phyloP scores from a whole-genome alignment of 140 eudicot genomes.

The Ambrosia hybrid region DNA sequence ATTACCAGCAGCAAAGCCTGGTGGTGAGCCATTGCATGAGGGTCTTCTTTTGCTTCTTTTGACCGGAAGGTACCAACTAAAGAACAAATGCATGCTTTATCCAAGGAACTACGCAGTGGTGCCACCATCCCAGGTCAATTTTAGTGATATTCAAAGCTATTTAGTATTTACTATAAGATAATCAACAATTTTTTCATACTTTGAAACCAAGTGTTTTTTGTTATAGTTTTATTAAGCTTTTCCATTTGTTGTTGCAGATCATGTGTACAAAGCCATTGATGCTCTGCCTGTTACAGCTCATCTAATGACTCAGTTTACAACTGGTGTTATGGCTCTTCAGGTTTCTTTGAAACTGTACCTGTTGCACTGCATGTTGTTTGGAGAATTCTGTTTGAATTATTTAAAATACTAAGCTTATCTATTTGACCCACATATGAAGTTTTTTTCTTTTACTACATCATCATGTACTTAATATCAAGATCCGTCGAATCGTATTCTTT shows the following conservation, averaged over 20 bases:
- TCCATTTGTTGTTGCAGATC: constrained; percentile 58
- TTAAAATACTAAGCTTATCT: constrained; percentile 1
- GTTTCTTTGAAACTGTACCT: constrained; percentile 37
- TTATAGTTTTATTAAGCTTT: no score
- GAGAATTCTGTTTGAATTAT: neutral
- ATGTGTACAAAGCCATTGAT: constrained; percentile 31
- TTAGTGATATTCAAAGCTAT: constrained; percentile 2
- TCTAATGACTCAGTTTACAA: constrained; percentile 98
- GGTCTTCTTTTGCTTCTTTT: constrained; percentile 98
- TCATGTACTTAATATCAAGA: constrained; percentile 32
- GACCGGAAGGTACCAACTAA: constrained; percentile 97
- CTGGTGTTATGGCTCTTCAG: constrained; percentile 99
- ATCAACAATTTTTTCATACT: no score
- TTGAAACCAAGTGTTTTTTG: neutral
- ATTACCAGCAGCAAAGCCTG: constrained; percentile 85
- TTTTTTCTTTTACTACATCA: no score
- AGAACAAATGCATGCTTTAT: constrained; percentile 85
- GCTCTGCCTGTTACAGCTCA: constrained; percentile 90
- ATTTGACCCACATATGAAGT: neutral
- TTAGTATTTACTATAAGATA: constrained; percentile 17
- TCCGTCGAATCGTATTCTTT: no score
- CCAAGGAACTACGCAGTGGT: constrained; percentile 81
- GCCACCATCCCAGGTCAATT: constrained; percentile 84
- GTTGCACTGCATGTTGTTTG: constrained; percentile 5
- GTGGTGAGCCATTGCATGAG: constrained; percentile 98